Conservation (phyloP, 192 early-diverging fungal genomes). For the Neocallimastix lanati region DNA sequence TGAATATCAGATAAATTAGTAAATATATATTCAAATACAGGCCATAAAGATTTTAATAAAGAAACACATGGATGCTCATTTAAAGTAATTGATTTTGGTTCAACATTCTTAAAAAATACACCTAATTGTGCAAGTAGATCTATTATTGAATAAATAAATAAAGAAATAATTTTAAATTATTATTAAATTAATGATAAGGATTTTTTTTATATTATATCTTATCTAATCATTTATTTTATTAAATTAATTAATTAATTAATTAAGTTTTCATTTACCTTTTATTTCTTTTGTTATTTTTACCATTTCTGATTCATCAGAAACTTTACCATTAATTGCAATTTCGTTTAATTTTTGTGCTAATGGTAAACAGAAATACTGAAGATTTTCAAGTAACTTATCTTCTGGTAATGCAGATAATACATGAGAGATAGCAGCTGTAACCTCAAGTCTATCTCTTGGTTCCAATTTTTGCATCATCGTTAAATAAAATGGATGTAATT, state of each 20-base stretch:
- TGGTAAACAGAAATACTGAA: slow-evolving; percentile 53
- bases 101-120: slow-evolving; percentile 35
- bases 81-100: slow-evolving; percentile 18
- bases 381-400: slow-evolving; percentile 30
- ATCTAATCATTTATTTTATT: too few species aligned
- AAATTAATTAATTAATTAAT: too few species aligned
- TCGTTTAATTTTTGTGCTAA: slow-evolving; percentile 51
- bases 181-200: too few species aligned
- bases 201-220: too few species aligned
- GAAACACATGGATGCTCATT: slow-evolving; percentile 44
- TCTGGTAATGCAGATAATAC: slow-evolving; percentile 63
- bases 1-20: slow-evolving; percentile 22
- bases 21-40: slow-evolving; percentile 40
- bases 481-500: slow-evolving; percentile 70
- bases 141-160: not conserved
- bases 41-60: slow-evolving; percentile 53
- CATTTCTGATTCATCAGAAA: slow-evolving; percentile 13
- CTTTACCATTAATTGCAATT: slow-evolving; percentile 22
- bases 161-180: too few species aligned
- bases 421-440: slow-evolving; percentile 77
- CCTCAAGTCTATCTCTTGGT: slow-evolving; percentile 48
- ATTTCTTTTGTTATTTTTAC: slow-evolving; percentile 11
- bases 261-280: slow-evolving; percentile 5
- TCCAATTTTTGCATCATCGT: slow-evolving; percentile 48
- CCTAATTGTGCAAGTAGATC: slow-evolving; percentile 37